Evolutionary conservation across 495 filamentous ascomycete genomes (phyloP).

Genomic region (Lichina pygmaea): DNA sequence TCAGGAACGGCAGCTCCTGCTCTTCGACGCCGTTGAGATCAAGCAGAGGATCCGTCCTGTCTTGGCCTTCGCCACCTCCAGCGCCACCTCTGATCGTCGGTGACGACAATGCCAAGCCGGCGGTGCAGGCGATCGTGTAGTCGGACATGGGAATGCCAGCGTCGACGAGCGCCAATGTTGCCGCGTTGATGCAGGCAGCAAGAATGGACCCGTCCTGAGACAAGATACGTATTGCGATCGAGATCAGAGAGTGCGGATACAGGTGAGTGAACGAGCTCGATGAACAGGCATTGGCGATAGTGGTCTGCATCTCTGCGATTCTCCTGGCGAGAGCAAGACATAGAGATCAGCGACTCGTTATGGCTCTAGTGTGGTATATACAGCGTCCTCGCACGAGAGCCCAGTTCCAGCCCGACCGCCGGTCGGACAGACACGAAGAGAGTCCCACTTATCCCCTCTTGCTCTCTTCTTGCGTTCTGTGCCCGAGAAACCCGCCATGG

Average conservation of each 20-base stretch:
- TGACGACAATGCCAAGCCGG: conserved; percentile 40
- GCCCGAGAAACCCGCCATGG: conserved; percentile 64
- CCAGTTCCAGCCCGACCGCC: no score
- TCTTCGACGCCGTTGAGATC: conserved; percentile 75
- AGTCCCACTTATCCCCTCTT: conserved; percentile 45
- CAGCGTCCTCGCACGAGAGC: no score
- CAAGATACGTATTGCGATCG: conserved; percentile 63
- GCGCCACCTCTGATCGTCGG: conserved; percentile 22
- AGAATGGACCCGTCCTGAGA: conserved; percentile 76
- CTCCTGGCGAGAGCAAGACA: conserved; percentile 22
- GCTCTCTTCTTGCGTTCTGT: conserved; percentile 57
- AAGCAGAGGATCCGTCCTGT: conserved; percentile 48
- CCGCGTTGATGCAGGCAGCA: conserved; percentile 71
- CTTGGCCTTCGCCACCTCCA: conserved; percentile 9
- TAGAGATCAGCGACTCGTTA: neutral
- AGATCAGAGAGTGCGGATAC: conserved; percentile 70
- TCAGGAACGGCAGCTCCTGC: conserved; percentile 68
- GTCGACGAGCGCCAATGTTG: conserved; percentile 76
- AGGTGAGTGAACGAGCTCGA: conserved; percentile 56
- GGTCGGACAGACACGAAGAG: neutral
- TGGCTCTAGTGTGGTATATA: no score
- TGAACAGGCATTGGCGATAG: conserved; percentile 45
- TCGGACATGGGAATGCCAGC: conserved; percentile 87
- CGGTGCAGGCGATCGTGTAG: conserved; percentile 69
- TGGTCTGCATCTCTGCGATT: conserved; percentile 51